Evolutionary conservation across 805 yeast species (phyloP).

Genomic region (Komagataella ulmi): DNA sequence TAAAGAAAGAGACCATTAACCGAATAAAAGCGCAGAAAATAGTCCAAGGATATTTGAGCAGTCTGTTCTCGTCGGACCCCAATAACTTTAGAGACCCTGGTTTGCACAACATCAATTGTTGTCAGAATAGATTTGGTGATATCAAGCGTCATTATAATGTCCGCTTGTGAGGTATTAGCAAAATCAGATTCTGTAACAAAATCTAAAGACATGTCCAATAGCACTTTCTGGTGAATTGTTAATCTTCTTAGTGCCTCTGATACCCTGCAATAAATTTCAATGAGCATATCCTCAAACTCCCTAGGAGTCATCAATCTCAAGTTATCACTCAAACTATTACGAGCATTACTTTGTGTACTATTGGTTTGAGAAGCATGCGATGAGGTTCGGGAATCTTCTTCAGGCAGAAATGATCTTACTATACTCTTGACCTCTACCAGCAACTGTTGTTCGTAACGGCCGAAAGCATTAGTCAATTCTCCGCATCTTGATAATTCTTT

Average conservation of each 20-base stretch:
- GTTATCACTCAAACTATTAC: conserved; percentile 18
- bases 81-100: conserved; percentile 64
- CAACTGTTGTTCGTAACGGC: conserved; percentile 54
- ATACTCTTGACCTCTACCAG: conserved; percentile 59
- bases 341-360: conserved; percentile 11
- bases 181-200: conserved; percentile 20
- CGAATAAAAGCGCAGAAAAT: conserved; percentile 54
- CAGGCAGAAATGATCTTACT: conserved; percentile 54
- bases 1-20: conserved; percentile 56
- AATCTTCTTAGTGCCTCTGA: conserved; percentile 67
- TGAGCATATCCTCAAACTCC: conserved; percentile 65
- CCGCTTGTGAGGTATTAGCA: conserved; percentile 16
- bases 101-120: conserved; percentile 60
- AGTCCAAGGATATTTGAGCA: conserved; percentile 39
- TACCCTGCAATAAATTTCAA: conserved; percentile 42
- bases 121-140: conserved; percentile 50
- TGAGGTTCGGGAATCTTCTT: conserved; percentile 13
- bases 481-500: conserved; percentile 49
- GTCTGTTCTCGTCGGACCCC: conserved; percentile 66
- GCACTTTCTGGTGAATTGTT: conserved; percentile 63
- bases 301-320: conserved; percentile 56
- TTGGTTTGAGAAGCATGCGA: conserved; percentile 13
- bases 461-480: conserved; percentile 46
- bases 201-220: conserved; percentile 57
- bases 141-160: conserved; percentile 45